Percentiles rank a stretch among this genome's conserved stretches.
Evolutionary conservation across 208 protist species (phyloP).

Genomic region (Lotmaria passim): DNA sequence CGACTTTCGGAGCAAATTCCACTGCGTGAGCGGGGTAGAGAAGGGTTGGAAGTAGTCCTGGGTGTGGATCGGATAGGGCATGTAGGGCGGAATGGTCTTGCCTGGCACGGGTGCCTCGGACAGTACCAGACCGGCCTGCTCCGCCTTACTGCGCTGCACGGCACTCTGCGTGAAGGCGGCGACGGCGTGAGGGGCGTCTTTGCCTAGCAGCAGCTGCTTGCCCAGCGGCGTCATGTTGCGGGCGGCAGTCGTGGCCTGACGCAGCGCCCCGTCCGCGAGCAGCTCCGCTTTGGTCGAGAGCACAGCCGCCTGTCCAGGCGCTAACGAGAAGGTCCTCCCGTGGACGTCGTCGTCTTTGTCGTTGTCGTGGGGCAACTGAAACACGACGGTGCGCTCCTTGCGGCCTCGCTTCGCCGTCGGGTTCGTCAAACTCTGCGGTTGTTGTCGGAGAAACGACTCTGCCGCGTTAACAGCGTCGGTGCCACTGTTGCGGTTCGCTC

Average conservation of each 20-base stretch:
- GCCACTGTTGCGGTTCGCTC: background rate
- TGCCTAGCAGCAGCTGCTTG: slow-evolving; percentile 75
- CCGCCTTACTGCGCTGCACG: slow-evolving; percentile 65
- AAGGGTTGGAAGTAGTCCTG: slow-evolving; percentile 83
- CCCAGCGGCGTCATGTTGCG: slow-evolving; percentile 80
- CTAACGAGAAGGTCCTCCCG: background rate
- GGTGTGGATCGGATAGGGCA: slow-evolving; percentile 67
- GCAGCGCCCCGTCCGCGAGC: slow-evolving; percentile 47
- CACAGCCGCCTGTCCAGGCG: slow-evolving; percentile 1
- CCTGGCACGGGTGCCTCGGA: slow-evolving; percentile 55
- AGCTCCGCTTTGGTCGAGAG: slow-evolving; percentile 13
- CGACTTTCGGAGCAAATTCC: slow-evolving; percentile 88
- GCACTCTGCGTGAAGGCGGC: slow-evolving; percentile 68
- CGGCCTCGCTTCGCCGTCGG: slow-evolving; percentile 42
- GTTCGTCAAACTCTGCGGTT: background rate
- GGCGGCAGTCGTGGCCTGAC: slow-evolving; percentile 60
- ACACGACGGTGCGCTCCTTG: slow-evolving; percentile 70
- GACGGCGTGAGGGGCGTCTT: slow-evolving; percentile 54
- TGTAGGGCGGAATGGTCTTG: slow-evolving; percentile 65
- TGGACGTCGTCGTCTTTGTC: background rate
- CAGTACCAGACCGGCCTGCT: slow-evolving; percentile 65
- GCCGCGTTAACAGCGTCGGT: background rate
- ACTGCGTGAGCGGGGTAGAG: slow-evolving; percentile 63
- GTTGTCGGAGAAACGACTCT: background rate
- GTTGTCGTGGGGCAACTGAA: slow-evolving; percentile 50